phyloP scores from a whole-genome alignment of 148 eudicot genomes.

The Simmondsia chinensis region DNA sequence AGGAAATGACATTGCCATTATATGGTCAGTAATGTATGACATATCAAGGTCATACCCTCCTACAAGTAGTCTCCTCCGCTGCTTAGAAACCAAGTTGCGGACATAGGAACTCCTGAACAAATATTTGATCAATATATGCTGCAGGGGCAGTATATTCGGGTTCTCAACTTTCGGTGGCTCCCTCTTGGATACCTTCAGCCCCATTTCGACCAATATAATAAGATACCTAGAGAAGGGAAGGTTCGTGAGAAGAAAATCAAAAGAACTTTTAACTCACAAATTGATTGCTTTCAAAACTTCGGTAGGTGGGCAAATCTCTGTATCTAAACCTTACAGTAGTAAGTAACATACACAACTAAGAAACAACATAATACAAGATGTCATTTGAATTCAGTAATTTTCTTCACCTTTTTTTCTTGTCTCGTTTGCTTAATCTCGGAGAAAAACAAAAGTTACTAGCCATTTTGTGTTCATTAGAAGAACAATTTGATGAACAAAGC shows the following conservation, averaged over 20 bases:
- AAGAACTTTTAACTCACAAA: too few relatives aligned
- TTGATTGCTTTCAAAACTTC: too few relatives aligned
- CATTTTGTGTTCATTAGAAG: too few relatives aligned
- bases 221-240: constrained; percentile 1
- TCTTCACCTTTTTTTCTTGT: too few relatives aligned
- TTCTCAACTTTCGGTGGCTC: constrained; percentile 12
- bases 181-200: constrained; percentile 30
- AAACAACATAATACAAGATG: too few relatives aligned
- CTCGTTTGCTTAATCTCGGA: too few relatives aligned
- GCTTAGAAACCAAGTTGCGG: constrained; percentile 49
- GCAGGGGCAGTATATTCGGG: constrained; percentile 9
- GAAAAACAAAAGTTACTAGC: too few relatives aligned
- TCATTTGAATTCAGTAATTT: too few relatives aligned
- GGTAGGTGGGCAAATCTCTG: too few relatives aligned
- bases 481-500: too few relatives aligned
- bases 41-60: constrained; percentile 66
- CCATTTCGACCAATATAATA: constrained; percentile 22
- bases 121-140: constrained; percentile 22
- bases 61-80: constrained; percentile 52
- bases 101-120: constrained; percentile 30
- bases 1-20: constrained; percentile 66
- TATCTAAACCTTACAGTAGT: too few relatives aligned
- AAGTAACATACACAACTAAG: too few relatives aligned
- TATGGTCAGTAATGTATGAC: constrained; percentile 50
- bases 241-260: constrained; percentile 3